These are phyloP conservation scores for Pythium brachiatum DNA, from an alignment of 352 stramenopile genomes.

Conservation along the genomic window DNA sequence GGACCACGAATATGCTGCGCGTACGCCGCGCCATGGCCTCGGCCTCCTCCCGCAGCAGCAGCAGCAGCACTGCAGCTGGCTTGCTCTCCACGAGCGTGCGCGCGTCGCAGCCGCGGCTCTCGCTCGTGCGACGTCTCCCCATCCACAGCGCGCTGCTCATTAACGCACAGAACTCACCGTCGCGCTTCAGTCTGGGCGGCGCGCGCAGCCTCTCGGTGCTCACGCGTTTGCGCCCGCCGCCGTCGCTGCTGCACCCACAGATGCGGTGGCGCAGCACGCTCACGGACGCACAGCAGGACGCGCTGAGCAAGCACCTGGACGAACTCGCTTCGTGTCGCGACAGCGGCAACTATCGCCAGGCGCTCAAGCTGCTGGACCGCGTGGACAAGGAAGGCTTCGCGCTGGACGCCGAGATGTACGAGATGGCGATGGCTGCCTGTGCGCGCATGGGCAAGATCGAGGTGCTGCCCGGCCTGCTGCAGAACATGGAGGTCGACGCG, in stretches of 20 bases:
- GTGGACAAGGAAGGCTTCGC: conserved; percentile 55
- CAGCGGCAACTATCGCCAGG: conserved; percentile 67
- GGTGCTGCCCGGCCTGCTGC: conserved; percentile 62
- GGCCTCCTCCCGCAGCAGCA: conserved; percentile 2
- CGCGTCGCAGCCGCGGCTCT: not conserved
- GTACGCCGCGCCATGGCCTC: conserved; percentile 21
- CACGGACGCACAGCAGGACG: conserved; percentile 15
- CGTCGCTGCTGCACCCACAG: not conserved
- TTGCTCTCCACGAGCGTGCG: not conserved
- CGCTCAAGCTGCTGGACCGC: conserved; percentile 68
- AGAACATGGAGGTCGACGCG: conserved; percentile 77
- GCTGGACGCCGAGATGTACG: conserved; percentile 74
- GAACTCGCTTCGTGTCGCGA: conserved; percentile 54
- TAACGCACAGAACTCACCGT: not conserved
- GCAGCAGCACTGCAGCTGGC: too few relatives aligned
- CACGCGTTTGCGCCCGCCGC: not conserved
- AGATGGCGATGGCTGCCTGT: conserved; percentile 72
- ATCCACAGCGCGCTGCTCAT: not conserved
- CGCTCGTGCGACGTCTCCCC: conserved; percentile 21
- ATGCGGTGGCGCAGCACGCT: conserved; percentile 19
- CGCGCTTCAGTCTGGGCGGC: conserved; percentile 5
- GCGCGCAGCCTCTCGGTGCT: conserved; percentile 5
- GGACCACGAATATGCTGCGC: conserved; percentile 25
- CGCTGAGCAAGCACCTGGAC: conserved; percentile 29
- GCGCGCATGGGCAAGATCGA: conserved; percentile 81